phyloP scores from a whole-genome alignment of 805 yeast genomes.

The Candida manassasensis region DNA sequence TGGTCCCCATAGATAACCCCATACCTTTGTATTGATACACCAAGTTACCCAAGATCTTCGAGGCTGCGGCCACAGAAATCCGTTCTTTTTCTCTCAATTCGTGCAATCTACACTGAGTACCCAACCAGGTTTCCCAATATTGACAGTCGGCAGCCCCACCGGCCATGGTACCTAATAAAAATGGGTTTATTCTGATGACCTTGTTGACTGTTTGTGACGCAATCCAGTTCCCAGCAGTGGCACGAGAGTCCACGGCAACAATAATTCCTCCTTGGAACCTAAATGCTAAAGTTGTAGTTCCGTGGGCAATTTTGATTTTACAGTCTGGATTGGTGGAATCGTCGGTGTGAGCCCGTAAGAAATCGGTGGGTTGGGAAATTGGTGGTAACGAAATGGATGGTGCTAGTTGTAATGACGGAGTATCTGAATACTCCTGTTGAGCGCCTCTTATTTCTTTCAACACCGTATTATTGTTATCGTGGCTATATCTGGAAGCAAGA shows the following conservation, averaged over 20 bases:
- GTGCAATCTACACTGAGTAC: slow-evolving; percentile 91
- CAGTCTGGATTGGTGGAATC: slow-evolving; percentile 90
- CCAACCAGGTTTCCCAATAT: slow-evolving; percentile 98
- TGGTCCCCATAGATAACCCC: slow-evolving; percentile 99
- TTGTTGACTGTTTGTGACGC: slow-evolving; percentile 97
- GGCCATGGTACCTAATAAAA: slow-evolving; percentile 95
- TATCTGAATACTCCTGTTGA: slow-evolving; percentile 15
- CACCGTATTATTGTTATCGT: slow-evolving; percentile 23
- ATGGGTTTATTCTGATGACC: slow-evolving; percentile 94
- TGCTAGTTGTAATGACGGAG: slow-evolving; percentile 32
- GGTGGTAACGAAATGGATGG: slow-evolving; percentile 77
- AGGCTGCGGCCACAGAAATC: slow-evolving; percentile 94
- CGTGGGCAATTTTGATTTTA: slow-evolving; percentile 94
- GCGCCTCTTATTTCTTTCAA: slow-evolving; percentile 26
- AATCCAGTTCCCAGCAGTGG: slow-evolving; percentile 96
- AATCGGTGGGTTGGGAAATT: slow-evolving; percentile 83
- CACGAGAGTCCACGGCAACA: slow-evolving; percentile 97
- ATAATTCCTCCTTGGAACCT: slow-evolving; percentile 92
- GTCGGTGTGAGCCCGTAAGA: slow-evolving; percentile 96
- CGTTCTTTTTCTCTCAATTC: slow-evolving; percentile 93
- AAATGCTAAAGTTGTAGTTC: slow-evolving; percentile 97
- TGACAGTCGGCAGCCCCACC: slow-evolving; percentile 99
- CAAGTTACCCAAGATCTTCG: slow-evolving; percentile 85
- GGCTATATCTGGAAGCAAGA: slow-evolving; percentile 34
- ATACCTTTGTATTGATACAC: slow-evolving; percentile 94